Conservation (phyloP, 1,284 basidiomycete species). For the Cryptococcus amylolentus region DNA sequence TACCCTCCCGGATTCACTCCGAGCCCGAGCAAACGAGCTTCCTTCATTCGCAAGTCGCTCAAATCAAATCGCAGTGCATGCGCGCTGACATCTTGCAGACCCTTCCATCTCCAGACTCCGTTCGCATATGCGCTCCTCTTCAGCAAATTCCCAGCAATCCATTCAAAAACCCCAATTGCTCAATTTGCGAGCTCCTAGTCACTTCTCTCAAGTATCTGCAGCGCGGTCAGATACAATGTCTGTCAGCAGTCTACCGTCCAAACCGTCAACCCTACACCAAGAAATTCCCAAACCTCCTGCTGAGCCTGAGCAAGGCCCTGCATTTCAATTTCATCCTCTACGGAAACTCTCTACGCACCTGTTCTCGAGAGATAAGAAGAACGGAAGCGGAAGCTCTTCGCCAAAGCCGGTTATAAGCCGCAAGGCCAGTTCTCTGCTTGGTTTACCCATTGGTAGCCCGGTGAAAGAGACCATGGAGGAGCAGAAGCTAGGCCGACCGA, state of each 20-base stretch:
- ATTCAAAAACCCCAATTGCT: conserved; percentile 11
- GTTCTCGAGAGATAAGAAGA: conserved; percentile 37
- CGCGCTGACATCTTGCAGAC: conserved; percentile 58
- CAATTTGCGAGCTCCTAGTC: conserved; percentile 29
- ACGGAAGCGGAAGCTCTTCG: conserved; percentile 4
- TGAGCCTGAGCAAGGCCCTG: conserved; percentile 15
- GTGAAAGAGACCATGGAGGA: background rate
- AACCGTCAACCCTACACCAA: conserved; percentile 1
- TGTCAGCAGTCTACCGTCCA: conserved; percentile 11
- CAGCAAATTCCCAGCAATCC: conserved; percentile 57
- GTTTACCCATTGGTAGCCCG: background rate
- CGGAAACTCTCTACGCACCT: conserved; percentile 59
- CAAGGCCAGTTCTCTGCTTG: conserved; percentile 63
- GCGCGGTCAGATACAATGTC: conserved; percentile 39
- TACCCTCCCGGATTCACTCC: conserved; percentile 9
- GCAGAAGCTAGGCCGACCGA: conserved; percentile 59
- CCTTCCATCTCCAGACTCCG: conserved; percentile 78
- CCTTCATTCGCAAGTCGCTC: conserved; percentile 18
- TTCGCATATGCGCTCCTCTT: conserved; percentile 58
- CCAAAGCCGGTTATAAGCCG: conserved; percentile 4
- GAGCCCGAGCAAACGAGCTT: conserved; percentile 13
- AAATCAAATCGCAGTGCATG: conserved; percentile 37
- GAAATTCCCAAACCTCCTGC: background rate
- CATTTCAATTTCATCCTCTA: conserved; percentile 53
- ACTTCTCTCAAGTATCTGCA: conserved; percentile 44